Evolutionary conservation across 257 asterid genomes (phyloP).

Genomic region (Coffea eugenioides): DNA sequence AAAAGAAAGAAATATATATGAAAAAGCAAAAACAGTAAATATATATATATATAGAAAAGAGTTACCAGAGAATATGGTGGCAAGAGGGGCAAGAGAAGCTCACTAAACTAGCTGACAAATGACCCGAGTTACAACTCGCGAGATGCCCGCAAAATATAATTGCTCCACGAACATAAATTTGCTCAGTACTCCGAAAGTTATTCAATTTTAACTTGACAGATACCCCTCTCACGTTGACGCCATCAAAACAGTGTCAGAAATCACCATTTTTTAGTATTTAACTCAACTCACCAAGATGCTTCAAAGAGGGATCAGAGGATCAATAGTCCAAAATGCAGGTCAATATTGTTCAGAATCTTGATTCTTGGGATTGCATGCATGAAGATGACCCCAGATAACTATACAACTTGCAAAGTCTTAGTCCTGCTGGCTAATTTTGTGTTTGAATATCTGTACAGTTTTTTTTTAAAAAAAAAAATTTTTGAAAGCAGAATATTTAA

Average conservation of each 20-base stretch:
- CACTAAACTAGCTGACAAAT: constrained; percentile 29
- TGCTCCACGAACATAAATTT: constrained; percentile 8
- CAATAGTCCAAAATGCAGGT: constrained; percentile 1
- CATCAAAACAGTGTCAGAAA: constrained; percentile 8
- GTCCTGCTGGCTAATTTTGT: neutral
- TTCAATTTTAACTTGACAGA: constrained; percentile 1
- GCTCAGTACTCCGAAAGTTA: neutral
- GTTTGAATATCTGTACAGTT: neutral
- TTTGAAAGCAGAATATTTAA: too few species aligned
- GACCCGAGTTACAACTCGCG: constrained; percentile 26
- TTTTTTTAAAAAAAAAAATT: too few species aligned
- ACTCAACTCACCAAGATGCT: neutral
- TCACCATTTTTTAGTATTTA: neutral
- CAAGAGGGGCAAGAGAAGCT: constrained; percentile 17
- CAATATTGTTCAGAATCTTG: constrained; percentile 14
- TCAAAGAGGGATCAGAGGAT: neutral
- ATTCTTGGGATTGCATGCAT: constrained; percentile 14
- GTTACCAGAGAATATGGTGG: neutral
- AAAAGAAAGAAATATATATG: too few species aligned
- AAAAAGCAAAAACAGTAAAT: neutral
- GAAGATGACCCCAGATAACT: neutral
- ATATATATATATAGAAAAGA: neutral
- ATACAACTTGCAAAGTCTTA: neutral
- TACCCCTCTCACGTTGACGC: constrained; percentile 17
- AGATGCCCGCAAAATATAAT: constrained; percentile 50